Evolutionary conservation across 176 grass and related monocot genomes (phyloP), one percentile per base, ranked within the genome.

Genomic region (Zoysia japonica): DNA sequence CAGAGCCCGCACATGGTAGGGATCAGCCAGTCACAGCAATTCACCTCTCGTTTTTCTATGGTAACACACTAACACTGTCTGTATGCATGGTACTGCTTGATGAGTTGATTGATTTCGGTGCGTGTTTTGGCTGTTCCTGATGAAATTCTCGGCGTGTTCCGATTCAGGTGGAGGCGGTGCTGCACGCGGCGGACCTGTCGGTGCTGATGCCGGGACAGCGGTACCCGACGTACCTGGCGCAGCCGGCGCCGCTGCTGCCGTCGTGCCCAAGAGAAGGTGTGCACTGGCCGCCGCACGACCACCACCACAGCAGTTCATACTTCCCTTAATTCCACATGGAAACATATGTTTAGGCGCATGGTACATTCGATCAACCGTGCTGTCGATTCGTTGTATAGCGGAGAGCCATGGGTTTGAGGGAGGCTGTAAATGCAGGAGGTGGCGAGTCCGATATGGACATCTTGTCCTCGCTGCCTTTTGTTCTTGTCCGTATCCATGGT

Each of bases 121-220:
- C 13, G 51, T 61, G 71, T 45, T 75, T 1, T 44, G 64, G 64
- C 76, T 45, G 12, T 79, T 36, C 11, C 64, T 79, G 64, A 68
- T n/a, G 8, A 68, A 79, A 68, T 43, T 16, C 39, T 11, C 5
- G 65, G 64, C 54, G 7, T n/a, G 49, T 64, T 20, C 38, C 2
- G 5, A 52, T 57, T 57, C 89, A 94, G 96, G 86, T 82, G 62
- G 78, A 87, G 41, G 64, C 81, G 16, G 48, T 67, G 28, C 28
- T 83, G 62, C 87, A 71, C 65, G 48, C 66, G 2, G 70, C 76
- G 17, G 83, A 93, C 20, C 74, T 93, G 71, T 93, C 96, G 50
- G 92, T 99, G 86, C 54, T 95, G 72, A 99, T 99, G 96, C 92
- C 96, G 38, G 92, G 92, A 49, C 90, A 99, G 65, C 84, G 83